These are phyloP conservation scores for Coriaria nepalensis DNA, from an alignment of 306 rosid species.

Conservation along the genomic window DNA sequence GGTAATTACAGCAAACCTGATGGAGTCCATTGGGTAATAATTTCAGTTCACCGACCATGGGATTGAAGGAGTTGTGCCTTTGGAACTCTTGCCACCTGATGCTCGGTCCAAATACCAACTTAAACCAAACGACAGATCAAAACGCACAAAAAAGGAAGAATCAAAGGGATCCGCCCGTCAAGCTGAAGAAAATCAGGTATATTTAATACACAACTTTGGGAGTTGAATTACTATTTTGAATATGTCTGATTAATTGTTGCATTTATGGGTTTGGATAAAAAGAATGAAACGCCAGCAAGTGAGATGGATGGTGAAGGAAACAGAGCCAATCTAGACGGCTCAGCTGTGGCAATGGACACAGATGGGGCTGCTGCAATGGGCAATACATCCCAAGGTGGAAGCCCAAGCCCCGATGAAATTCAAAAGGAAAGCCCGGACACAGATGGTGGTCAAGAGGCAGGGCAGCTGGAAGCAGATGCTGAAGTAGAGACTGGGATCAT, in stretches of 20 bases:
- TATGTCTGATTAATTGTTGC: background rate
- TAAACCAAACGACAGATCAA: constrained; percentile 67
- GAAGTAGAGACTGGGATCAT: constrained; percentile 74
- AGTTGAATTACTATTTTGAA: constrained; percentile 8
- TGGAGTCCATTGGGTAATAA: constrained; percentile 1
- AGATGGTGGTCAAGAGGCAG: constrained; percentile 67
- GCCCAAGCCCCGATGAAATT: constrained; percentile 49
- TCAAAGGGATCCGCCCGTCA: constrained; percentile 48
- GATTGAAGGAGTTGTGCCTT: constrained; percentile 84
- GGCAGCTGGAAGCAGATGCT: constrained; percentile 72
- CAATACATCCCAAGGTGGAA: constrained; percentile 41
- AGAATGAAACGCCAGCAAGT: constrained; percentile 48
- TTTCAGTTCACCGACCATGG: constrained; percentile 87
- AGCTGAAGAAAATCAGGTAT: constrained; percentile 79
- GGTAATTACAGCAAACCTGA: no score
- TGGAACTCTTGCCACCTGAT: constrained; percentile 80
- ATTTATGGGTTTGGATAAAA: constrained; percentile 2
- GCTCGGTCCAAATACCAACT: constrained; percentile 71
- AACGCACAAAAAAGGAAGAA: constrained; percentile 83
- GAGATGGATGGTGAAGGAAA: constrained; percentile 65
- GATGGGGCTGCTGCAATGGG: constrained; percentile 34
- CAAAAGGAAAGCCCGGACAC: constrained; percentile 73
- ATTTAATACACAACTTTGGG: constrained; percentile 1
- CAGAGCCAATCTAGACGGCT: constrained; percentile 35
- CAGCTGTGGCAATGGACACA: constrained; percentile 44